Evolutionary conservation across 192 early-diverging fungal species (phyloP).

Genomic region (Backusella luteola): DNA sequence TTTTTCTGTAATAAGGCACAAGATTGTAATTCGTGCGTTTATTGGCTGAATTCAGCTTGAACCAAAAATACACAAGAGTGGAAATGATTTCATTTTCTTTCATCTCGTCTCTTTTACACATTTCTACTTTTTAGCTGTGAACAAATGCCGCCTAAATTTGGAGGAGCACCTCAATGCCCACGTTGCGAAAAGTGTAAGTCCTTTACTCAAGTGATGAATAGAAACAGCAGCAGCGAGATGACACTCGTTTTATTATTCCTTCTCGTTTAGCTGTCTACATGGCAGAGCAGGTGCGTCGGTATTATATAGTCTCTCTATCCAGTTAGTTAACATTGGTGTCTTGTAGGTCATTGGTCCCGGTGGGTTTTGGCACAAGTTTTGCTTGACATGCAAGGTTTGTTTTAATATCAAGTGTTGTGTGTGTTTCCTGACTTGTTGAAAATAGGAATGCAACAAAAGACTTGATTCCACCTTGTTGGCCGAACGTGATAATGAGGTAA

Average conservation of each 20-base stretch:
- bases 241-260: neutral
- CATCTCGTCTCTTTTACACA: no score
- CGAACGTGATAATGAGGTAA: constrained; percentile 56
- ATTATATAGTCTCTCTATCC: no score
- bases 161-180: constrained; percentile 47
- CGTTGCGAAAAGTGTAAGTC: constrained; percentile 45
- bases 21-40: no score
- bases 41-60: no score
- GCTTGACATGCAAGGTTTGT: constrained; percentile 33
- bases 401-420: neutral
- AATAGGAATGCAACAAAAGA: constrained; percentile 52
- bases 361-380: constrained; percentile 34
- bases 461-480: constrained; percentile 52
- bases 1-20: no score
- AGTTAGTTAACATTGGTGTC: neutral
- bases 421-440: neutral
- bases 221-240: neutral
- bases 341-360: constrained; percentile 38
- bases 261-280: constrained; percentile 42
- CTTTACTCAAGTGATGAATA: neutral
- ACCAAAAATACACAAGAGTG: no score
- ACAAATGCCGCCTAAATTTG: constrained; percentile 47
- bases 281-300: constrained; percentile 36
- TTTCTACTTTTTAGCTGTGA: no score
- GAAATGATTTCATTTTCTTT: no score